phyloP scores from a whole-genome alignment of 2,329 filamentous ascomycete genomes.

The Lomentospora prolificans region DNA sequence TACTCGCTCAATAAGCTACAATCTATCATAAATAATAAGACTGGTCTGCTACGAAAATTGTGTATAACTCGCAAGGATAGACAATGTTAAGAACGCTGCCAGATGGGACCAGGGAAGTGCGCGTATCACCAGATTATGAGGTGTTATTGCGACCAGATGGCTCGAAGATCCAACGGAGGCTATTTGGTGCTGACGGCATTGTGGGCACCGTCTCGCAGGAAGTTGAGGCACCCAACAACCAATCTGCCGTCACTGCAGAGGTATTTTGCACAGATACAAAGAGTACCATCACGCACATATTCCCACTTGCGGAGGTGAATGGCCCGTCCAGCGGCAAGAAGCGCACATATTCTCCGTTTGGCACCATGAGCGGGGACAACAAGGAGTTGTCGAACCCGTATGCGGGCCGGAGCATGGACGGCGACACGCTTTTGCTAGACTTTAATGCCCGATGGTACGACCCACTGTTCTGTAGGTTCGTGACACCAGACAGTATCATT shows the following conservation, averaged over 20 bases:
- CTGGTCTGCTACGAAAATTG: neutral
- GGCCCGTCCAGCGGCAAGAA: neutral
- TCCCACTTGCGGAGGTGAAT: neutral
- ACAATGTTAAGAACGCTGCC: neutral
- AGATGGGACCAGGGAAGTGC: neutral
- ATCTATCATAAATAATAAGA: neutral
- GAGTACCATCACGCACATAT: neutral
- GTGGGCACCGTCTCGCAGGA: neutral
- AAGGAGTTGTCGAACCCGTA: constrained; percentile 5
- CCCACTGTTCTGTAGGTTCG: constrained; percentile 8
- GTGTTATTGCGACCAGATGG: neutral
- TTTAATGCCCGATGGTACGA: constrained; percentile 9
- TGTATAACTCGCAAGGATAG: neutral
- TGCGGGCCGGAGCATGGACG: constrained; percentile 1
- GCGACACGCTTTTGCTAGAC: constrained; percentile 1
- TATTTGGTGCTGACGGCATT: neutral
- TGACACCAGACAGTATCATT: constrained; percentile 9
- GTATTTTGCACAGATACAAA: neutral
- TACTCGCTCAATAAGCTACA: neutral
- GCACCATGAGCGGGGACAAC: neutral
- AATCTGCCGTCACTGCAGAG: neutral
- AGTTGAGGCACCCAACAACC: neutral
- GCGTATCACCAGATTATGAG: neutral
- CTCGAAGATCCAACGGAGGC: neutral
- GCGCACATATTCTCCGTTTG: neutral